Conservation (phyloP, 805 yeast genomes). For the Ogataea paradorogensis region DNA sequence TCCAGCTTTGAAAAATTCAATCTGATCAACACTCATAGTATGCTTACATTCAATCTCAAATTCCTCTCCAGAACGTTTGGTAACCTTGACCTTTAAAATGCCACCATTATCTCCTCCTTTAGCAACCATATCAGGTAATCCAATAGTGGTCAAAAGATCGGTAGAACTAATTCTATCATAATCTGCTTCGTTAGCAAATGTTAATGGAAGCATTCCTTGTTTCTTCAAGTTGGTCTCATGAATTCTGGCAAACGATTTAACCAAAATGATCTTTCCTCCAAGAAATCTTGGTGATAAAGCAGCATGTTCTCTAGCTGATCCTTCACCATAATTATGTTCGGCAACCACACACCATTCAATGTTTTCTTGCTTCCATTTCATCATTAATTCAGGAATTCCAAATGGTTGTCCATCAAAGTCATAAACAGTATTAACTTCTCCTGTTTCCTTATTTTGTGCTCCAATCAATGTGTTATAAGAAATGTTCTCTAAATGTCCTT, state of each 20-base stretch:
- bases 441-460: constrained; percentile 95
- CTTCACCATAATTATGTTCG: constrained; percentile 98
- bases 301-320: constrained; percentile 99
- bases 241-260: constrained; percentile 95
- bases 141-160: constrained; percentile 73
- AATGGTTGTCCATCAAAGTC: constrained; percentile 77
- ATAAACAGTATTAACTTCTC: constrained; percentile 87
- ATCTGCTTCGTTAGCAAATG: constrained; percentile 86
- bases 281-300: constrained; percentile 93
- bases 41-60: constrained; percentile 78
- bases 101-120: constrained; percentile 91
- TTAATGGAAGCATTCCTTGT: constrained; percentile 95
- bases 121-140: constrained; percentile 70
- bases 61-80: constrained; percentile 67
- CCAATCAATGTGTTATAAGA: constrained; percentile 95
- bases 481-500: constrained; percentile 95
- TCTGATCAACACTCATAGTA: constrained; percentile 95
- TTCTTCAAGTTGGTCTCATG: constrained; percentile 97
- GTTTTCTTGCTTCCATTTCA: constrained; percentile 82
- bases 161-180: constrained; percentile 78
- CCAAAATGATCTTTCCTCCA: constrained; percentile 85
- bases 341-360: constrained; percentile 95
- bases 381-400: constrained; percentile 95
- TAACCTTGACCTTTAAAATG: constrained; percentile 62
- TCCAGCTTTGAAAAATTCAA: constrained; percentile 95